phyloP scores from a whole-genome alignment of 768 basidiomycete genomes.

The Auricularia sp. region DNA sequence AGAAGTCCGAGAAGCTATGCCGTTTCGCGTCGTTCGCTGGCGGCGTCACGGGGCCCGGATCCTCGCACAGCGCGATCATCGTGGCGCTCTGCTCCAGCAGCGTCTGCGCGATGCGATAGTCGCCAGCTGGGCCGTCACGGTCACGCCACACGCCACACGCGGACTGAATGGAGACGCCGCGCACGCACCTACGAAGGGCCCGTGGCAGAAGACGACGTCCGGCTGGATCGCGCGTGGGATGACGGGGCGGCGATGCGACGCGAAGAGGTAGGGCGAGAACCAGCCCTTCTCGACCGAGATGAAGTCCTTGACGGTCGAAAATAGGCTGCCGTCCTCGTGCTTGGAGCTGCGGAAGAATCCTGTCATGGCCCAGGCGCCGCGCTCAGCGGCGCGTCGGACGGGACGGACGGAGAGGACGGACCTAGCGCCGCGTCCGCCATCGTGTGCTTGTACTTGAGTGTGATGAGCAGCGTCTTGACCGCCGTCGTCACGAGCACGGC shows the following conservation, averaged over 20 bases:
- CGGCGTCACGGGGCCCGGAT: constrained; percentile 15
- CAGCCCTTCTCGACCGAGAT: constrained; percentile 43
- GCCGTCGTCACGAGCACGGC: constrained; percentile 45
- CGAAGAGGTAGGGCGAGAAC: constrained; percentile 60
- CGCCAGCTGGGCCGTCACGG: constrained; percentile 28
- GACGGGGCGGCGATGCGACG: constrained; percentile 47
- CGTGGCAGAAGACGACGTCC: constrained; percentile 56
- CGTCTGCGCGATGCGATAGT: constrained; percentile 50
- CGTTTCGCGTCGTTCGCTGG: background rate
- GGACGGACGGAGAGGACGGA: background rate
- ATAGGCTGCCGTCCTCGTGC: constrained; percentile 51
- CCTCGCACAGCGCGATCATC: constrained; percentile 37
- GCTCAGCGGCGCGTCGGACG: background rate
- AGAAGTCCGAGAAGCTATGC: background rate
- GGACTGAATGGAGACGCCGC: too few species aligned
- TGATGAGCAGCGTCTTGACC: constrained; percentile 48
- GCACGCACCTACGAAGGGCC: constrained; percentile 47
- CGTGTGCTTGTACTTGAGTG: constrained; percentile 49
- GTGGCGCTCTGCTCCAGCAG: constrained; percentile 47
- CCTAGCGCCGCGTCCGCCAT: constrained; percentile 50
- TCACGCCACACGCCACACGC: constrained; percentile 6
- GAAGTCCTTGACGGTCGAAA: constrained; percentile 49
- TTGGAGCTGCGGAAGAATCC: constrained; percentile 49
- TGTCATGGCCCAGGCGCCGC: constrained; percentile 3
- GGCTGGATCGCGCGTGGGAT: constrained; percentile 56